Conservation (phyloP, 495 filamentous ascomycete species). For the Hypoxylon fuscum region DNA sequence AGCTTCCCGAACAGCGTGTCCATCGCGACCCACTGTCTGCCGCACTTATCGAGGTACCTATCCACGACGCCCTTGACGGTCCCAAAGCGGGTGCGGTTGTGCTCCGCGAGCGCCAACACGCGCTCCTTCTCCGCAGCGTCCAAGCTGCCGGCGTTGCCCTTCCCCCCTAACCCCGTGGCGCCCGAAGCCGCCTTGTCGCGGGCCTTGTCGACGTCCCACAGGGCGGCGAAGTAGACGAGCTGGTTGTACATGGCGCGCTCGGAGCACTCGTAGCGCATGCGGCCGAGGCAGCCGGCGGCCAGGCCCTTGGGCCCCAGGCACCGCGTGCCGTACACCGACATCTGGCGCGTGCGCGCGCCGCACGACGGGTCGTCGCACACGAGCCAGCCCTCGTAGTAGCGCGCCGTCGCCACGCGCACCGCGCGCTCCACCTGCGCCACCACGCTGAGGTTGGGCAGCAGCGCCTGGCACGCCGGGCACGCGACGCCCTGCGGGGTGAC, state of each 20-base stretch:
- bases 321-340: slow-evolving; percentile 88
- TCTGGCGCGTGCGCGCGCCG: slow-evolving; percentile 86
- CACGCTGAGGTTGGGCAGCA: slow-evolving; percentile 74
- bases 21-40: slow-evolving; percentile 96
- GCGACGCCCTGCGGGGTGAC: slow-evolving; percentile 76
- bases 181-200: slow-evolving; percentile 55
- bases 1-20: slow-evolving; percentile 79
- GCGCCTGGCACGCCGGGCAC: slow-evolving; percentile 69
- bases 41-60: slow-evolving; percentile 90
- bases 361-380: slow-evolving; percentile 89
- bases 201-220: slow-evolving; percentile 92
- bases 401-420: slow-evolving; percentile 76
- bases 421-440: slow-evolving; percentile 87
- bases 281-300: slow-evolving; percentile 81
- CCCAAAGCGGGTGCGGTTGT: slow-evolving; percentile 79
- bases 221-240: slow-evolving; percentile 81
- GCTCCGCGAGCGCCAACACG: slow-evolving; percentile 74
- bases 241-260: slow-evolving; percentile 95
- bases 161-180: slow-evolving; percentile 42
- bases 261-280: slow-evolving; percentile 87
- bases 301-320: slow-evolving; percentile 88
- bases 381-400: slow-evolving; percentile 93
- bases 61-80: slow-evolving; percentile 82
- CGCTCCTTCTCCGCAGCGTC: slow-evolving; percentile 58
- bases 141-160: slow-evolving; percentile 51